These are phyloP conservation scores for Debaryomyces subglobosus DNA, from an alignment of 1,139 yeast species.

Conservation along the genomic window DNA sequence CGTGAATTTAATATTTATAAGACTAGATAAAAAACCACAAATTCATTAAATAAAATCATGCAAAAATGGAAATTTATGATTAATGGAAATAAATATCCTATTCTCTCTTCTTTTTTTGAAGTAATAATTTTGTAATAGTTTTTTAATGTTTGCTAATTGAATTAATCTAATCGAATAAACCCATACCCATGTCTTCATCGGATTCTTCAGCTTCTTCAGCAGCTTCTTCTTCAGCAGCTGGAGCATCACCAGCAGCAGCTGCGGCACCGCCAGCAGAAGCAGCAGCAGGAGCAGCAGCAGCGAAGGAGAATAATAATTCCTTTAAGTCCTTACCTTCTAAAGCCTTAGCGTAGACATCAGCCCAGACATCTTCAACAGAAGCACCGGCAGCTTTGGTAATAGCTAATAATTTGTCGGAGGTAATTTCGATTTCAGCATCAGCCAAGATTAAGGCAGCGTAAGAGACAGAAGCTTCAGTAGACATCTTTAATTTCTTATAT, in stretches of 20 bases:
- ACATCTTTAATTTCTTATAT: constrained; percentile 46
- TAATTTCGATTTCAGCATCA: constrained; percentile 79
- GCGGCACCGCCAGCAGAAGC: constrained; percentile 60
- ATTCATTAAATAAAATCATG: constrained; percentile 8
- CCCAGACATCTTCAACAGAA: constrained; percentile 67
- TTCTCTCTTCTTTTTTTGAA: constrained; percentile 1
- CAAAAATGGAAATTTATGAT: constrained; percentile 6
- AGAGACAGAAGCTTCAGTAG: constrained; percentile 81
- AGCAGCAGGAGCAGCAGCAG: constrained; percentile 66
- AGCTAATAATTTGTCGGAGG: constrained; percentile 74
- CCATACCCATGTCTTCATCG: constrained; percentile 83
- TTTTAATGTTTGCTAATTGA: constrained; percentile 7
- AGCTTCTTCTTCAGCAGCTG: constrained; percentile 57
- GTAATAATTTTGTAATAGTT: constrained; percentile 2
- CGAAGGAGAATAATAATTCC: constrained; percentile 75
- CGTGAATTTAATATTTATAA: constrained; percentile 8
- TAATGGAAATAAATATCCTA: constrained; percentile 4
- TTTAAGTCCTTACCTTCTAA: constrained; percentile 76
- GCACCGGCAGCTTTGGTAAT: constrained; percentile 56
- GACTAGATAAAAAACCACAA: constrained; percentile 6
- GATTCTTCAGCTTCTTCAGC: constrained; percentile 61
- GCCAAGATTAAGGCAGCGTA: constrained; percentile 90
- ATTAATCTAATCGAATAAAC: constrained; percentile 70
- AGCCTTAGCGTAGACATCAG: constrained; percentile 81
- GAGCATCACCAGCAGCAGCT: constrained; percentile 61